These are phyloP conservation scores for Pseudocercospora musae DNA, from an alignment of 2,329 filamentous ascomycete genomes.

Conservation along the genomic window DNA sequence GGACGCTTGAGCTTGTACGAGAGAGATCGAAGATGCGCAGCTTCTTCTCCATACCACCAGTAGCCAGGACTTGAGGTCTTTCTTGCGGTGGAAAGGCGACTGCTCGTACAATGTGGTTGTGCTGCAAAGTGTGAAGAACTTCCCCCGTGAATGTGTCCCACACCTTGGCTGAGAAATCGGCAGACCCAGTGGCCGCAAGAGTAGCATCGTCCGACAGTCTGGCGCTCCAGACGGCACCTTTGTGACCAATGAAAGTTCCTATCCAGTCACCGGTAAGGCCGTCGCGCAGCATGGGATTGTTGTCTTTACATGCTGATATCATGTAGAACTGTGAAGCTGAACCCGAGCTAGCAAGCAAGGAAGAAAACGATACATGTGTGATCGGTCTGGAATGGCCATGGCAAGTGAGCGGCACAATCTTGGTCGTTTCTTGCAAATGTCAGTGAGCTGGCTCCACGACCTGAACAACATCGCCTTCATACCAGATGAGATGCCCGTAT, in stretches of 20 bases:
- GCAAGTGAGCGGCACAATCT: slow-evolving; percentile 84
- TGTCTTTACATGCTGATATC: slow-evolving; percentile 80
- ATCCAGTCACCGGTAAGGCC: slow-evolving; percentile 97
- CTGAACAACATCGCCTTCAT: slow-evolving; percentile 2
- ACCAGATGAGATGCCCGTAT: slow-evolving; percentile 31
- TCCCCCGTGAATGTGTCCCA: slow-evolving; percentile 97
- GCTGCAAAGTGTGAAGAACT: slow-evolving; percentile 78
- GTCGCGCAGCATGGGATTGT: slow-evolving; percentile 97
- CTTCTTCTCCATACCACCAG: slow-evolving; percentile 94
- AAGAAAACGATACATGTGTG: slow-evolving; percentile 86
- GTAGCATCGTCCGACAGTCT: slow-evolving; percentile 83
- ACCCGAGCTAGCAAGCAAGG: slow-evolving; percentile 52
- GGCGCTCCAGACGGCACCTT: slow-evolving; percentile 96
- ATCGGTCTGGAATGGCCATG: slow-evolving; percentile 92
- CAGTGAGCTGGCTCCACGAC: background rate
- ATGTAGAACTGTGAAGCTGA: slow-evolving; percentile 64
- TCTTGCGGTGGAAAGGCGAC: slow-evolving; percentile 72
- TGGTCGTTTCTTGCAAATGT: slow-evolving; percentile 38
- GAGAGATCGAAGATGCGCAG: slow-evolving; percentile 87
- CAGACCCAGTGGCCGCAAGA: slow-evolving; percentile 87
- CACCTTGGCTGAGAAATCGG: slow-evolving; percentile 87
- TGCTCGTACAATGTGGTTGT: slow-evolving; percentile 92
- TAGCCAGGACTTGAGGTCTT: slow-evolving; percentile 74
- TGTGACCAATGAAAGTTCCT: slow-evolving; percentile 95
- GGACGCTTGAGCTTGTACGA: slow-evolving; percentile 44